Base-by-base conservation (phyloP, 805 yeast genomes). In the Yarrowia divulgata region DNA sequence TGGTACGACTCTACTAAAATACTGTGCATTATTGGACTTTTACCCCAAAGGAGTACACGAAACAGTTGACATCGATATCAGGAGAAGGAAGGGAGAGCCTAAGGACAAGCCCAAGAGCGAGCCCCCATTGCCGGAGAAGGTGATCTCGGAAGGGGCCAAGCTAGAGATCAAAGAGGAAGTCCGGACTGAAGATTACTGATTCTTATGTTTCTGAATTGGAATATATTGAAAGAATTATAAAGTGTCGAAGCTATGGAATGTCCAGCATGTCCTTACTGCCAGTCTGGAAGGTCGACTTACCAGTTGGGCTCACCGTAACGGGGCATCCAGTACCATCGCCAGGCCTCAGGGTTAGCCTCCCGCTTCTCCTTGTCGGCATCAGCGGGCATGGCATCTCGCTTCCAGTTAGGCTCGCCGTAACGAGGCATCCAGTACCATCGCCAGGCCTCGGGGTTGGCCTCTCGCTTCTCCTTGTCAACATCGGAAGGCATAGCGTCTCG, bases 401-500 rank as follows among this genome's bases (percentile, higher is more conserved):
- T 57, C 64, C 46, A 39, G 62, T 55, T 55, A 23, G 62, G 55
- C 55, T 50, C 55, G 9, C 55, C 55, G 19, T n/a, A 34, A 0
- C 23, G 29, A 8, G 55, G 55, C 4, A 50, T 18, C 55, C 55
- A 50, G 40, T 9, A 50, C 55, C 55, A 50, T 34, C 55, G 55
- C 55, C 55, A 50, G 10, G 55, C 55, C 55, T 50, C 49, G 10
- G 64, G 64, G 16, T 7, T 10, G 32, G 64, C 64, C 23, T 57
- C 64, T 18, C 60, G 60, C 60, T 54, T 54, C 35, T 7, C 32
- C 10, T 12, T 39, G 35, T 39, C 45, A 14, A 14, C 35, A 13
- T 57, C 64, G 29, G 64, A 37, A 13, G 64, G 64, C 64, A 57
- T 57, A 10, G 64, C 64, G 14, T 57, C 64, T n/a, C 64, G 64